phyloP scores from a whole-genome alignment of 306 rosid species.

The Medicago ruthenica region DNA sequence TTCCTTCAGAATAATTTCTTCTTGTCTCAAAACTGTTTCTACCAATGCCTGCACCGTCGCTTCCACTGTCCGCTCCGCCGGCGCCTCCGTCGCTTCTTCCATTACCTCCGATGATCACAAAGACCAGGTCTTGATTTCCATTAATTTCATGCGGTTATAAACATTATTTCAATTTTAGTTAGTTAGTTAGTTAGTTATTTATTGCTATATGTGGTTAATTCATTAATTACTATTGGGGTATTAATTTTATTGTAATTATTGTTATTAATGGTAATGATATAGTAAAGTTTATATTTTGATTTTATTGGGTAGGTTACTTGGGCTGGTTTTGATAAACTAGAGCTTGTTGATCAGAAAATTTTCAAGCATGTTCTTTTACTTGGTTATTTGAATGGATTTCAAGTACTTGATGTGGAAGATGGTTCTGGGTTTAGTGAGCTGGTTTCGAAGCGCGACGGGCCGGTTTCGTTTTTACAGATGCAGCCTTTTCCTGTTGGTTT shows the following conservation, averaged over 20 bases:
- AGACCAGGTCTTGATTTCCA: slow-evolving; percentile 59
- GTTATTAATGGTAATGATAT: background rate
- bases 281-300: background rate
- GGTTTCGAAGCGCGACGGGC: slow-evolving; percentile 84
- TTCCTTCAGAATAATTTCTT: slow-evolving; percentile 83
- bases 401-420: slow-evolving; percentile 85
- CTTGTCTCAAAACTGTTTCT: slow-evolving; percentile 84
- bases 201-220: background rate
- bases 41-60: slow-evolving; percentile 83
- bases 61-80: slow-evolving; percentile 89
- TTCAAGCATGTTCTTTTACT: slow-evolving; percentile 69
- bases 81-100: slow-evolving; percentile 83
- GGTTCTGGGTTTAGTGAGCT: slow-evolving; percentile 76
- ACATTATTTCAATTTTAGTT: background rate
- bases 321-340: slow-evolving; percentile 90
- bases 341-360: slow-evolving; percentile 61
- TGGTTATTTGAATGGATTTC: slow-evolving; percentile 91
- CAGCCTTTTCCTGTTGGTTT: slow-evolving; percentile 71
- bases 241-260: slow-evolving; percentile 1
- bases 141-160: too few relatives aligned
- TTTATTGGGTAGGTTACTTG: slow-evolving; percentile 72
- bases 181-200: background rate
- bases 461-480: slow-evolving; percentile 86
- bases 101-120: slow-evolving; percentile 80
- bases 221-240: background rate